Conservation (phyloP, 495 filamentous ascomycete species). For the Penicillium ucsense region DNA sequence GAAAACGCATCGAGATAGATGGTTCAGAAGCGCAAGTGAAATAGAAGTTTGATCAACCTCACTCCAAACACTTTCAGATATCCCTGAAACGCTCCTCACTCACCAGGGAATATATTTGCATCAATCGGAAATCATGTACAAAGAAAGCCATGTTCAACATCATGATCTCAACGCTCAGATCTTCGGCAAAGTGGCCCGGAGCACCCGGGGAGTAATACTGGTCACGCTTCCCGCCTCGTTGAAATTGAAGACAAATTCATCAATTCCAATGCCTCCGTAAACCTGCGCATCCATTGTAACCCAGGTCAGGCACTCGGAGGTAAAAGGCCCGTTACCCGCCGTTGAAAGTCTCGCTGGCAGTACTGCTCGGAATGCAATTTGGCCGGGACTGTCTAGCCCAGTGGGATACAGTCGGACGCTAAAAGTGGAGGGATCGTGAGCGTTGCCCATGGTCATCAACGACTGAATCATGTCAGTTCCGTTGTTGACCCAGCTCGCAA, state of each 20-base stretch:
- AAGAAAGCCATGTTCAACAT: not conserved
- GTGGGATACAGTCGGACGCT: constrained; percentile 42
- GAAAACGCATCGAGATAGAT: too few species aligned
- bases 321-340: constrained; percentile 10
- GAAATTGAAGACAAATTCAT: constrained; percentile 33
- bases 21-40: too few species aligned
- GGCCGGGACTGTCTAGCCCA: constrained; percentile 10
- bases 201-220: constrained; percentile 16
- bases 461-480: constrained; percentile 29
- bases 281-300: constrained; percentile 14
- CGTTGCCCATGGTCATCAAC: constrained; percentile 4
- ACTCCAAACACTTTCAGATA: too few species aligned
- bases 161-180: not conserved
- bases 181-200: constrained; percentile 12
- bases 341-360: constrained; percentile 19
- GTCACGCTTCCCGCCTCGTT: constrained; percentile 17
- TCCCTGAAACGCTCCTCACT: too few species aligned
- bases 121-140: not conserved
- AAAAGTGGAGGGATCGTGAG: constrained; percentile 2
- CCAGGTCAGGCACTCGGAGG: constrained; percentile 17
- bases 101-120: too few species aligned
- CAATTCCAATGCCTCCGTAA: constrained; percentile 26
- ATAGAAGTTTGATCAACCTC: too few species aligned
- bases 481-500: constrained; percentile 31
- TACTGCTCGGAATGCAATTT: constrained; percentile 37